Conservation (phyloP, 331 rosid species). For the Pyrus hybrid region DNA sequence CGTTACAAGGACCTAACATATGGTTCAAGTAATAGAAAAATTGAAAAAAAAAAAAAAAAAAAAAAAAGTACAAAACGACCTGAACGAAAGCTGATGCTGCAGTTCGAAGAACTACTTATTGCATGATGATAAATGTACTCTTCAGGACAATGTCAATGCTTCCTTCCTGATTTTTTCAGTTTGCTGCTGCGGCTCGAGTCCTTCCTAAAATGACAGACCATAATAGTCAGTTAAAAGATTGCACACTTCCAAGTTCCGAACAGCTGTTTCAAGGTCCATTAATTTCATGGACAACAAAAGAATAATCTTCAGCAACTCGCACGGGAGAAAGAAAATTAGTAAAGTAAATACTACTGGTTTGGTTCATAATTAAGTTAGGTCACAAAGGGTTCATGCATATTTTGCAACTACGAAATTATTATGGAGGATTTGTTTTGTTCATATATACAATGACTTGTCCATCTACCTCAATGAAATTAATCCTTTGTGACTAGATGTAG, state of each 20-base stretch:
- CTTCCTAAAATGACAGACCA: constrained; percentile 38
- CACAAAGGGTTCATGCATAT: not conserved
- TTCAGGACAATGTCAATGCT: constrained; percentile 8
- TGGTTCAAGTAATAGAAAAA: constrained; percentile 13
- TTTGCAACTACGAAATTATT: not conserved
- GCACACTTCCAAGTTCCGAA: not conserved
- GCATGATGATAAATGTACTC: constrained; percentile 32
- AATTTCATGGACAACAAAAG: not conserved
- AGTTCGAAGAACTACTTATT: constrained; percentile 38
- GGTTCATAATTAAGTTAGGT: not conserved
- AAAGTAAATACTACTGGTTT: not conserved
- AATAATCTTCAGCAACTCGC: not conserved
- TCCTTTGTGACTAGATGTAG: not conserved
- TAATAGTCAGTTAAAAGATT: constrained; percentile 16
- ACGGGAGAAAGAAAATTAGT: not conserved
- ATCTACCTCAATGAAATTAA: not conserved
- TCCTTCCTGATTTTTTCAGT: constrained; percentile 31
- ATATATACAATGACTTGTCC: not conserved
- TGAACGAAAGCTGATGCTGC: constrained; percentile 38
- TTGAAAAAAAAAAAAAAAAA: not conserved
- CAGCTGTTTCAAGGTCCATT: not conserved
- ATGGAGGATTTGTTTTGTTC: not conserved
- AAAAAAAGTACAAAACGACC: constrained; percentile 2
- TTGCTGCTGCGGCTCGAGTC: constrained; percentile 34
- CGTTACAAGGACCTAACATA: constrained; percentile 26